Base-by-base conservation (phyloP, 495 filamentous ascomycete species). In the Podospora anserina region DNA sequence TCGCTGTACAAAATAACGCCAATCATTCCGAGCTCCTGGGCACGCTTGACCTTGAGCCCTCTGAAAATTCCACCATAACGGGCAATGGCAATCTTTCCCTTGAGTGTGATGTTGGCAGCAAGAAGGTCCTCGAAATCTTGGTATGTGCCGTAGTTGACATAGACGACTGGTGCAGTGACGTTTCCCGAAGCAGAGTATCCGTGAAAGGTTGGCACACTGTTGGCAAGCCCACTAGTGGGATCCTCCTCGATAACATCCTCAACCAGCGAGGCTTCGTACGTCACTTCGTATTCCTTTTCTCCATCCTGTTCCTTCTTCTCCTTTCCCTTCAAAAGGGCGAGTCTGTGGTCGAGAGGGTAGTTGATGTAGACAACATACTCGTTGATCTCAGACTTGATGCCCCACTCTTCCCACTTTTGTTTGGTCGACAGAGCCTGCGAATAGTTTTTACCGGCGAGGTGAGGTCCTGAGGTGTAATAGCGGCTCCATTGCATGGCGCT, bases 171-270 rank as follows among this genome's bases (percentile, higher is more conserved):
- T 16, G 89, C 94, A 0, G 93, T 95, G 64, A 94, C 94, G 74
- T 97, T 97, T 4, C 95, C 95, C 64, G 82, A 91, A 4, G 92
- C 93, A 7, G 92, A 96, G 76, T 97, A 98, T 28, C 95, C 95
- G 78, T 99, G 93, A 80, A 99, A 99, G 3, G 91, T 95, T 4
- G 96, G 94, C 57, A 99, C 86, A 32, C 93, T 85, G 68, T 95
- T 84, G 16, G 85, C 77, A 28, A 93, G 77, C 28, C 88, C 82
- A 26, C 86, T 92, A 0, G 94, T 97, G 5, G 85, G 82, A 75
- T 98, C 96, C 66, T 97, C 88, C 0, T 91, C 84, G n/a, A 98
- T 81, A 3, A 92, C 85, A 78, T 96, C 92, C 78, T 99, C 95
- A 73, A 91, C 87, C 55, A 99, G 75, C 0, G 84, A 88, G 3